Base-by-base conservation (phyloP, 2,329 filamentous ascomycete species). In the Epichloe amarillans region DNA sequence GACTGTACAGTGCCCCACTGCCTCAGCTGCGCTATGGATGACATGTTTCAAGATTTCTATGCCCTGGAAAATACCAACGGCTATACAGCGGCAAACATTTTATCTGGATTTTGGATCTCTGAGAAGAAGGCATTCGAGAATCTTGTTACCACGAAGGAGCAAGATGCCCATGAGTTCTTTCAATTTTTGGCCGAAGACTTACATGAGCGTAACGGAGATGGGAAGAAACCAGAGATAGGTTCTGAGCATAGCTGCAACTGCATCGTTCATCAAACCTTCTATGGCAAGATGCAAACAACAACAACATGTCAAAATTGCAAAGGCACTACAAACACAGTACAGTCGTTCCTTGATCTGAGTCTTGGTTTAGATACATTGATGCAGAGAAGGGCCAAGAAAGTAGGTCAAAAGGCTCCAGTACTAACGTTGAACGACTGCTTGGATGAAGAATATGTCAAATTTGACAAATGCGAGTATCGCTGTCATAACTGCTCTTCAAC, bases 131-230 rank as follows among this genome's bases (percentile, higher is more conserved):
- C 79, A 0, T 84, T 83, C 54, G 79, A 87, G 67, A 82, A 85
- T 54, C 74, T 90, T 21, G 88, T 91, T 2, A 93, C 90, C 11
- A 95, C 94, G 60, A 88, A 90, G 61, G 91, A 97, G 67, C 91
- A 97, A 70, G 91, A 97, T 63, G 91, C 91, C 0, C 91, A 97
- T 63, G 91, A 97, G 65, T 97, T 95, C 69, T 94, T 96, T 66
- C 89, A 95, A 64, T 96, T 95, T 62, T 78, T 97, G 36, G 84
- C 94, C 37, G 91, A 96, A 69, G 87, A 93, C 60, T 75, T 98
- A 15, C 91, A 96, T 63, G 81, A 86, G 62, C 79, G 88, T 40
- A 93, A 90, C 58, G 83, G 83, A 14, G 83, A 86, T 56, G 77
- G 78, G 39, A 83, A 82, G 61, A 77, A 72, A 58, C 77, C 77